Evolutionary conservation across 345 rosid species (phyloP).

Genomic region (Populus alba): DNA sequence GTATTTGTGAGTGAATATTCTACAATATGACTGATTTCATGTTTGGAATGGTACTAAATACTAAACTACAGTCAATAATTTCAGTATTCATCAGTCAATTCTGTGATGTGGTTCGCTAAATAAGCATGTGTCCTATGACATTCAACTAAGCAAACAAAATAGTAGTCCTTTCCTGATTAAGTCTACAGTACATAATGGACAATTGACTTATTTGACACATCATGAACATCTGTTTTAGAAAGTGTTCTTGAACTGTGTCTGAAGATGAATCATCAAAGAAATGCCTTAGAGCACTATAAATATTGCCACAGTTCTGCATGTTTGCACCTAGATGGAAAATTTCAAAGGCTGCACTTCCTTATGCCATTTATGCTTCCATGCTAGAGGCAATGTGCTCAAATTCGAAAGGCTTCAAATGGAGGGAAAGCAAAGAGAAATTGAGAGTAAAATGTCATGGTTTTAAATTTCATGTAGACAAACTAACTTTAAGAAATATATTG

Average conservation of each 20-base stretch:
- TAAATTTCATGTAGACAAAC: background rate
- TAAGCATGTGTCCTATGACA: background rate
- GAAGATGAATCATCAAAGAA: background rate
- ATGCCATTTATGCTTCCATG: background rate
- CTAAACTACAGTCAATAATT: background rate
- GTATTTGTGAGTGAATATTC: background rate
- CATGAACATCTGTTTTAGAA: background rate
- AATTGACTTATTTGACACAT: background rate
- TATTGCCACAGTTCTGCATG: background rate
- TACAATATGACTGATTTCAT: background rate
- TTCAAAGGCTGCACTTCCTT: background rate
- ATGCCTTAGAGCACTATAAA: background rate
- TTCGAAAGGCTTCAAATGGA: background rate
- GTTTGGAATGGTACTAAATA: background rate
- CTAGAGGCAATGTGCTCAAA: background rate
- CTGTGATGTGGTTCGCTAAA: background rate
- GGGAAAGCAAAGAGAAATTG: background rate
- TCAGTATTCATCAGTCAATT: background rate
- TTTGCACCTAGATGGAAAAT: background rate
- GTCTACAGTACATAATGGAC: background rate
- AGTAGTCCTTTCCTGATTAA: background rate
- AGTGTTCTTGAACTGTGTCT: background rate
- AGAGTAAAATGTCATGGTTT: background rate
- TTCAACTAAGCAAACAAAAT: background rate
- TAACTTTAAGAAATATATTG: background rate